phyloP scores from a whole-genome alignment of 139 green algal species.

The Closterium sp. region DNA sequence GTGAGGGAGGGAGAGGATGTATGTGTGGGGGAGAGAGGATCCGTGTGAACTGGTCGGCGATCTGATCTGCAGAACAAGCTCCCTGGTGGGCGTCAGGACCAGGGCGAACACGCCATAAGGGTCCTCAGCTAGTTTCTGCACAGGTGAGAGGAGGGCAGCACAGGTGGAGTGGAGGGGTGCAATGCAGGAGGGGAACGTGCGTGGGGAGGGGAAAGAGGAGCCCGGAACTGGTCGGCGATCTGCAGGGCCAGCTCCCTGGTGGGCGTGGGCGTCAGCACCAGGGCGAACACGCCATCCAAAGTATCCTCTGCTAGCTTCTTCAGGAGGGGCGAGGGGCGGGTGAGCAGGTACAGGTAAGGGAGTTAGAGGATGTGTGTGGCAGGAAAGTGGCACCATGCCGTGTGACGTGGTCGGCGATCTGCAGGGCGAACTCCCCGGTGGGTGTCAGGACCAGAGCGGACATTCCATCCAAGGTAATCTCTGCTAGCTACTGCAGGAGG shows the following conservation, averaged over 20 bases:
- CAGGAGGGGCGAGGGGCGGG: slow-evolving; percentile 32
- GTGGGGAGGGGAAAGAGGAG: not conserved
- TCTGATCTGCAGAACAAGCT: slow-evolving; percentile 95
- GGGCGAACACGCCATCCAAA: slow-evolving; percentile 84
- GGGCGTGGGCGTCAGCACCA: slow-evolving; percentile 90
- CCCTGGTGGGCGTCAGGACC: slow-evolving; percentile 89
- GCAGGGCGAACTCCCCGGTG: slow-evolving; percentile 93
- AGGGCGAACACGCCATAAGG: slow-evolving; percentile 90
- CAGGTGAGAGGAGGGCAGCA: not conserved
- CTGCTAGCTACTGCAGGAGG: slow-evolving; percentile 72
- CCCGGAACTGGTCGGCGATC: slow-evolving; percentile 66
- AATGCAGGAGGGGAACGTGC: not conserved
- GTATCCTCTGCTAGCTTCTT: slow-evolving; percentile 81
- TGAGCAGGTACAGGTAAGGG: too few species aligned
- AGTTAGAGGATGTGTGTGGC: too few species aligned
- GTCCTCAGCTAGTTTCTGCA: slow-evolving; percentile 77
- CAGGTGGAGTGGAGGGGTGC: not conserved
- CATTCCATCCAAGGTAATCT: slow-evolving; percentile 87
- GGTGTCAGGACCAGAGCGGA: slow-evolving; percentile 89
- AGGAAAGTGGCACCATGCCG: too few species aligned
- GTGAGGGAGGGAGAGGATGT: too few species aligned
- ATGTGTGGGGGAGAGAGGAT: too few species aligned
- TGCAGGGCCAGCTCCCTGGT: slow-evolving; percentile 95
- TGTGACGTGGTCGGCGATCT: slow-evolving; percentile 89
- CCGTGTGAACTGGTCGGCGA: slow-evolving; percentile 83